Evolutionary conservation across 352 stramenopile genomes (phyloP).

Genomic region (Phytophthora ohioensis): DNA sequence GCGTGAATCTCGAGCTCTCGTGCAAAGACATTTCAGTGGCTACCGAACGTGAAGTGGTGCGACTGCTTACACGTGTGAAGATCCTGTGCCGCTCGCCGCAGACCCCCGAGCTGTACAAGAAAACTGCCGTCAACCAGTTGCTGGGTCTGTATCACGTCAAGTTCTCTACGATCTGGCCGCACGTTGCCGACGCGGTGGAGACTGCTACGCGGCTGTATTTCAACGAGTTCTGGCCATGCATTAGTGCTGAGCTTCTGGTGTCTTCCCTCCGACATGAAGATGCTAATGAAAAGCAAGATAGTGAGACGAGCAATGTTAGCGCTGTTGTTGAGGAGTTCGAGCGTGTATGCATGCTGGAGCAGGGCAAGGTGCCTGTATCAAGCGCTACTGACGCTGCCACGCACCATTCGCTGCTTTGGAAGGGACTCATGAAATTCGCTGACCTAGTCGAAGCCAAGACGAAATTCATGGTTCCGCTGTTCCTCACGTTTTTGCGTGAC

Average conservation of each 20-base stretch:
- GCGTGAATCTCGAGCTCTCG: constrained; percentile 69
- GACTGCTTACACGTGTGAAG: constrained; percentile 81
- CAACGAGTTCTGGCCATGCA: constrained; percentile 67
- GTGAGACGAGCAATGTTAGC: constrained; percentile 10
- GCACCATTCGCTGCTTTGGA: constrained; percentile 86
- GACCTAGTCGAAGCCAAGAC: constrained; percentile 86
- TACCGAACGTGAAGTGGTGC: constrained; percentile 86
- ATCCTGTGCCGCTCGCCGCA: constrained; percentile 75
- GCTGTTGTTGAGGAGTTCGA: constrained; percentile 53
- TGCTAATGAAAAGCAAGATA: constrained; percentile 25
- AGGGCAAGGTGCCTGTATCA: constrained; percentile 47
- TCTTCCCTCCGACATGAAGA: constrained; percentile 58
- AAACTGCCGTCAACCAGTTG: constrained; percentile 75
- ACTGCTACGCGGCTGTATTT: constrained; percentile 64
- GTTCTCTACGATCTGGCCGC: constrained; percentile 87
- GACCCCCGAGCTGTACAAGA: constrained; percentile 83
- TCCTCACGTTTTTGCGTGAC: constrained; percentile 82
- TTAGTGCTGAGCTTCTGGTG: constrained; percentile 60
- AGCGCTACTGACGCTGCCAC: constrained; percentile 73
- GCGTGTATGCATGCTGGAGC: constrained; percentile 64
- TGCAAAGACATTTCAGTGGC: constrained; percentile 68
- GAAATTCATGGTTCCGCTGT: constrained; percentile 89
- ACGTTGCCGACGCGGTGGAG: constrained; percentile 79
- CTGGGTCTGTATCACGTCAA: constrained; percentile 91
- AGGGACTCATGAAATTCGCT: constrained; percentile 74